Percentiles rank a stretch among this genome's conserved stretches.
These are phyloP conservation scores for Vigna reflexopilosa DNA, from an alignment of 306 rosid genomes.

Conservation along the genomic window DNA sequence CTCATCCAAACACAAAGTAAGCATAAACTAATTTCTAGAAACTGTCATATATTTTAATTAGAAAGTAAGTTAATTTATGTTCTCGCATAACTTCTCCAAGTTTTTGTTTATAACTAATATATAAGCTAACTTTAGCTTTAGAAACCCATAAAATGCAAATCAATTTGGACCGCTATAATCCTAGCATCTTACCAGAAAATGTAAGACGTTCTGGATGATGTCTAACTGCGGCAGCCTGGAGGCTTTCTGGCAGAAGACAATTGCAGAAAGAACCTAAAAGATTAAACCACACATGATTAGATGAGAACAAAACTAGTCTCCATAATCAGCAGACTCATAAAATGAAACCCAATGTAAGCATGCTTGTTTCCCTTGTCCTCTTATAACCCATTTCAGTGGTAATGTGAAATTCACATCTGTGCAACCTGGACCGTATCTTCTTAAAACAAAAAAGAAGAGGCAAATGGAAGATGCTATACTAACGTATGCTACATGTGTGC, in stretches of 20 bases:
- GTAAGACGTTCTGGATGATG: constrained; percentile 79
- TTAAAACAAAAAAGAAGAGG: constrained; percentile 13
- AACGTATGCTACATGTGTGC: background rate
- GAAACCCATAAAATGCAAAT: background rate
- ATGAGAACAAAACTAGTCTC: constrained; percentile 45
- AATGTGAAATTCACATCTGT: constrained; percentile 20
- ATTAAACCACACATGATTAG: constrained; percentile 52
- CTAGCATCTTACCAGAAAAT: constrained; percentile 64
- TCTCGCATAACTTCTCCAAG: too few relatives aligned
- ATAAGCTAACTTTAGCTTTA: too few relatives aligned
- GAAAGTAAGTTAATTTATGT: too few relatives aligned
- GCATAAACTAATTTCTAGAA: too few relatives aligned
- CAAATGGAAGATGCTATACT: background rate
- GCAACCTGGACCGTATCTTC: constrained; percentile 28
- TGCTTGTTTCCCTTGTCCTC: constrained; percentile 10
- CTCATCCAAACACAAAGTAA: too few relatives aligned
- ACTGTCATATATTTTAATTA: too few relatives aligned
- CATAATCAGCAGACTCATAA: constrained; percentile 29
- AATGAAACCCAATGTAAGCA: constrained; percentile 25
- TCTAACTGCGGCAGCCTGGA: constrained; percentile 79
- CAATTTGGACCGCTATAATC: constrained; percentile 10
- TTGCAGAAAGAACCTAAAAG: constrained; percentile 94
- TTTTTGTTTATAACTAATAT: too few relatives aligned
- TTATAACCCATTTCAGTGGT: constrained; percentile 29
- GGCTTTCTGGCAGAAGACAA: constrained; percentile 92